Base-by-base conservation (phyloP, 1,284 basidiomycete species). In the Apiotrichum laibachii region DNA sequence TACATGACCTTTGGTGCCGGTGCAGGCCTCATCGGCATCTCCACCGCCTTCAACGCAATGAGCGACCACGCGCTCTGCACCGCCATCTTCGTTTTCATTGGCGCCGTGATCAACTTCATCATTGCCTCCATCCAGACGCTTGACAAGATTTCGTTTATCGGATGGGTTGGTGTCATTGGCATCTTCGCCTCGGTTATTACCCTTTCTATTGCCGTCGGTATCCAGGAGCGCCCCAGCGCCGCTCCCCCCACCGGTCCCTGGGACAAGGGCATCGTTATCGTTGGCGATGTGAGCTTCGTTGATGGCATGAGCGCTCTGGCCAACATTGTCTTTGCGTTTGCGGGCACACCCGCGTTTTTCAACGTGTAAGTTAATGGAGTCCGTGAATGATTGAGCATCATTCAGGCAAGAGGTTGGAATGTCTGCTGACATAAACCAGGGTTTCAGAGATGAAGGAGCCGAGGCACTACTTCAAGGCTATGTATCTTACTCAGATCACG, bases 141-240 rank as follows among this genome's bases (percentile, higher is more conserved):
- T 39, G 60, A 66, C 31, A 62, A 65, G 43, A 65, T 77, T 35
- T 67, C 70, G 1, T 72, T 66, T 61, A 52, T 77, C 48, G 70
- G 68, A 11, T 76, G 73, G 72, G 60, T 69, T 34, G 76, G 73
- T 16, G 60, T 75, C 49, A 51, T 60, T 26, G 65, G 64, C 39
- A 65, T 64, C 56, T 51, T 72, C 10, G 50, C 54, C 2, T 59
- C 70, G 9, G 66, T 74, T 53, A 51, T 77, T 50, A 68, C 66
- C 43, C 60, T 76, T 19, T 71, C 71, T 22, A 63, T 77, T 57
- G 71, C 76, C 3, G 73, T 76, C 22, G 73, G 69, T 13, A 62
- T 73, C 2, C 64, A 69, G 47, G 72, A 73, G 56, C 65, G 77
- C 46, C 76, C 78, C 1, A 65, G 72, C 5, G 65, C 64, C 11